Base-by-base conservation (phyloP, 2,329 filamentous ascomycete genomes). In the Phoma sp. region DNA sequence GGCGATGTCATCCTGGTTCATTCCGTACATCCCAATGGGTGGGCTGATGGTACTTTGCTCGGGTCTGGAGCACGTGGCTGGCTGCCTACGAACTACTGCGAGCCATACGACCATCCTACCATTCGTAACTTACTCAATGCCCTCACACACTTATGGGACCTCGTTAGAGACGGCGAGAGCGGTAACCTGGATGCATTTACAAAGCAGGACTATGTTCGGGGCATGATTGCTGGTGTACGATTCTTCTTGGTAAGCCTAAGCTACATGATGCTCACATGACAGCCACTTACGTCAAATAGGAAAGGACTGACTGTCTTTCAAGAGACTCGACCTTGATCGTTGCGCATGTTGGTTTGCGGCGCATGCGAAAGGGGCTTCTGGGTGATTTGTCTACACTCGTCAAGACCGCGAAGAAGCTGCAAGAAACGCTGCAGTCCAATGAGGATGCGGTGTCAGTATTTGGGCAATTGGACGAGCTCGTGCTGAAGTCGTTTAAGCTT, bases 21-120 rank as follows among this genome's bases (percentile, higher is more conserved):
- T 76, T 97, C 95, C 4, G 91, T 98, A 63, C 95, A 99, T 76
- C 95, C 92, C 57, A 99, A 98, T 78, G 95, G 95, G 65, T 99
- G 95, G 95, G 95, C 95, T 29, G 95, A 99, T 74, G 95, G 95
- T 46, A 99, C 95, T 0, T 81, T 97, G 36, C 79, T 99, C 58
- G 84, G 89, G 22, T 91, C 92, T 2, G 94, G 94, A 24, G 89
- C 90, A 45, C 85, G 95, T 64, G 95, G 95, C 60, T 99, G 95
- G 95, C 81, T 99, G 57, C 95, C 95, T 2, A 99, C 95, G 8
- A 99, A 99, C 76, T 99, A 98, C 75, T 99, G 95, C 80, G 93
- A 97, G 73, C 85, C 91, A 9, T 99, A 97, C 74, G 91, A 97
- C 63, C 92, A 94, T 40, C 86, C 92, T 21, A 88, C 92, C 61